Evolutionary conservation across 345 rosid genomes (phyloP).

Genomic region (Corymbia maculata): DNA sequence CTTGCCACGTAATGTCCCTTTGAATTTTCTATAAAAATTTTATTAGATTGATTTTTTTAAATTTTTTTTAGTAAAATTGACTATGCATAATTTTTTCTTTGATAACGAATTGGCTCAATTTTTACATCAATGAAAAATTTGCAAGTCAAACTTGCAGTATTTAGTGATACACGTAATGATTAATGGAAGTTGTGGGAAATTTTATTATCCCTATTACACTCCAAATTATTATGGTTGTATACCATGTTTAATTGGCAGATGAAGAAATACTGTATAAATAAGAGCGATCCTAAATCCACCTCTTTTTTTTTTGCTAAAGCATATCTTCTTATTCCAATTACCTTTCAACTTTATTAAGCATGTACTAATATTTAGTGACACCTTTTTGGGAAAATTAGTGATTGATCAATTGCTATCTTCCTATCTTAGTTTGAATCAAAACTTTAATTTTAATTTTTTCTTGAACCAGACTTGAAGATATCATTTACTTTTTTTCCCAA

Average conservation of each 20-base stretch:
- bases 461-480: neutral
- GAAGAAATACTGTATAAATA: no score
- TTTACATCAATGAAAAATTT: neutral
- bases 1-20: neutral
- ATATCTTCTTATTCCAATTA: no score
- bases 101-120: neutral
- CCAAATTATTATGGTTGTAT: neutral
- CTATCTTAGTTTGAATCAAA: neutral
- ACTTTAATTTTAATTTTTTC: neutral
- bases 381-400: neutral
- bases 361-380: neutral
- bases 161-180: neutral
- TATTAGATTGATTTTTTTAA: neutral
- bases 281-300: neutral
- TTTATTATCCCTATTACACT: neutral
- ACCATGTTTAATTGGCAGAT: neutral
- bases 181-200: neutral
- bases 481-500: neutral
- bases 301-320: neutral
- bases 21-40: neutral
- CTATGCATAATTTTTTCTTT: no score
- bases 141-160: neutral
- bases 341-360: neutral
- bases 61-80: neutral
- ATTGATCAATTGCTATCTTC: neutral